Evolutionary conservation across 2,329 filamentous ascomycete genomes (phyloP).

Genomic region (Nemania bipapillata): DNA sequence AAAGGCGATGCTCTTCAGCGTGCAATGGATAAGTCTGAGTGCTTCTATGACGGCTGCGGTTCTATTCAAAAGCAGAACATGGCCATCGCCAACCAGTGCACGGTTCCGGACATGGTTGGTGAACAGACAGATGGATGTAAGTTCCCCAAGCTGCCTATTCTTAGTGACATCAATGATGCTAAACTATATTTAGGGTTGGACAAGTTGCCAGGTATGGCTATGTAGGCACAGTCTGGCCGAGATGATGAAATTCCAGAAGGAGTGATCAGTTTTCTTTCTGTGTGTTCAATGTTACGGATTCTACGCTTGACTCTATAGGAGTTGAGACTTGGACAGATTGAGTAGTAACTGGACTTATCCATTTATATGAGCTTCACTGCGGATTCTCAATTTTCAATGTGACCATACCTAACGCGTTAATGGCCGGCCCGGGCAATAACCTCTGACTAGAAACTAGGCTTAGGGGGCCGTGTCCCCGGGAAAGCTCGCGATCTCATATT

Average conservation of each 20-base stretch:
- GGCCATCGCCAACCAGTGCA: constrained; percentile 43
- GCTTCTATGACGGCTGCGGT: constrained; percentile 51
- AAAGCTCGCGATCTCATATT: no score
- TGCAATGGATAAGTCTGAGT: constrained; percentile 53
- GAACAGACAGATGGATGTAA: constrained; percentile 48
- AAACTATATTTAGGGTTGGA: constrained; percentile 28
- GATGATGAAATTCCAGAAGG: background rate
- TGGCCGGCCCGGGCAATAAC: no score
- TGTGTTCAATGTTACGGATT: background rate
- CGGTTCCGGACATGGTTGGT: constrained; percentile 41
- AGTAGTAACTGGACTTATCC: no score
- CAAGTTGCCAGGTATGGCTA: constrained; percentile 35
- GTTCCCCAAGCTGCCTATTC: constrained; percentile 13
- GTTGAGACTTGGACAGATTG: no score
- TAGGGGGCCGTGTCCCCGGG: no score
- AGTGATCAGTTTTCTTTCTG: background rate
- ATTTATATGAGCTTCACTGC: no score
- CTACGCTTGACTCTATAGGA: no score
- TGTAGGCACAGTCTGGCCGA: background rate
- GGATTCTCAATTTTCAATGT: no score
- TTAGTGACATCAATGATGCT: background rate
- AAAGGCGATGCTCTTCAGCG: constrained; percentile 47
- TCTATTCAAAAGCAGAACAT: constrained; percentile 46
- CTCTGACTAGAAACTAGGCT: no score
- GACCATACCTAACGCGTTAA: no score